Evolutionary conservation across 805 yeast genomes (phyloP), one percentile per base, ranked within the genome.

Genomic region (Ogataea minuta): DNA sequence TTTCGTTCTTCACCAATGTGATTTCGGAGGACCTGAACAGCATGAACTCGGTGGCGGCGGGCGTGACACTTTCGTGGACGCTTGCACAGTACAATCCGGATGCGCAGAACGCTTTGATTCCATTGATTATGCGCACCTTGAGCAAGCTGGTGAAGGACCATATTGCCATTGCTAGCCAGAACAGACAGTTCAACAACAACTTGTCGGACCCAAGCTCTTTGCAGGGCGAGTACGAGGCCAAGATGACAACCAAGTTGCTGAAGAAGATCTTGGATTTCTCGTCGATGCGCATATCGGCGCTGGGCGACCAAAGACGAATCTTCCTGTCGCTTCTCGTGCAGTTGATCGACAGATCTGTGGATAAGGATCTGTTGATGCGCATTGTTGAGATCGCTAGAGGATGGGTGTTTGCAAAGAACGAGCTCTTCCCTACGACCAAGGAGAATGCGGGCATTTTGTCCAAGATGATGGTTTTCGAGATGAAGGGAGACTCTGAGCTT

Each of bases 391-490:
- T 89, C 48, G 91, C 90, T 1, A 77, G 90, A 53, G 74, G 74
- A 11, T 93, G 99, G 99, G 91, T 90, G 0, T 89, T 95, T 56
- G 77, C 87, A 2, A 77, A 81, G 41, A 70, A 78, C 4, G 96
- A 87, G 48, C 71, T 87, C 15, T 89, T 89, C 68, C 99, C 99
- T 3, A 87, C 98, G 0, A 79, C 84, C 2, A 95, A 93, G 58
- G 99, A 93, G 56, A 93, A 93, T 59, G 96, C 98, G 1, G 97
- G 95, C 0, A 82, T 93, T 28, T 68, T 93, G 41, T 76, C 90
- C 10, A 93, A 93, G 63, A 89, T 95, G 96, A 77, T 91, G 75
- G 84, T 86, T 1, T 90, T 88, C 58, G 98, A 91, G 55, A 72
- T 81, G 30, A 73, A 95, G 47, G 95, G 95, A 3, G 96, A 91